Evolutionary conservation across 441 rosid species (phyloP).

Genomic region (Cnidoscolus chayamansa): DNA sequence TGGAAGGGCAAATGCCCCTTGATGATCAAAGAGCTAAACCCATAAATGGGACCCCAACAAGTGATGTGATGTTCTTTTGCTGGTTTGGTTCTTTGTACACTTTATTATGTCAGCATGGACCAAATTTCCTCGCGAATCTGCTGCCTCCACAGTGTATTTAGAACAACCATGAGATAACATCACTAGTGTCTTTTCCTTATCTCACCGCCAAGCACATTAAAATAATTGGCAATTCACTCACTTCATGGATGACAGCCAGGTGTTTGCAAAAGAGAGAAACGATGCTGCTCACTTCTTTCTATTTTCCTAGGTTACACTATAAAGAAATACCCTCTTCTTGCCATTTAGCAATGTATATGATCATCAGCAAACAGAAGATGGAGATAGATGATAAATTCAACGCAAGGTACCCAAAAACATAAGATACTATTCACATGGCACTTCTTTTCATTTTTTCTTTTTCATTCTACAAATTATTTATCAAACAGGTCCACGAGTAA

Average conservation of each 20-base stretch:
- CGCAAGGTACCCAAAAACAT: slow-evolving; percentile 11
- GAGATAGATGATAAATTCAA: slow-evolving; percentile 11
- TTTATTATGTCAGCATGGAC: slow-evolving; percentile 24
- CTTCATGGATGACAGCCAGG: slow-evolving; percentile 19
- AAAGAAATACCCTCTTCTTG: no score
- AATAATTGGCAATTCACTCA: neutral
- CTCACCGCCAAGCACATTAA: neutral
- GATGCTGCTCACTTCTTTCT: neutral
- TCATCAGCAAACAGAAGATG: neutral
- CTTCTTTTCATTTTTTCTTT: neutral
- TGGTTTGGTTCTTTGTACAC: neutral
- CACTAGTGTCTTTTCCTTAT: slow-evolving; percentile 15
- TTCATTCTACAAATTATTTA: slow-evolving; percentile 60
- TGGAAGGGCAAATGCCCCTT: no score
- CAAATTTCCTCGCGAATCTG: neutral
- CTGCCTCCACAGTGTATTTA: slow-evolving; percentile 12
- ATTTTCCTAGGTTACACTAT: neutral
- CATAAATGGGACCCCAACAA: slow-evolving; percentile 11
- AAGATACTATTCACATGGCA: slow-evolving; percentile 28
- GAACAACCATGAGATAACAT: slow-evolving; percentile 23
- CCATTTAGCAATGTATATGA: neutral
- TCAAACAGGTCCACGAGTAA: slow-evolving; percentile 37
- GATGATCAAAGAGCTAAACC: no score
- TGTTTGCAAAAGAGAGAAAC: neutral
- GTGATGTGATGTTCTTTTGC: slow-evolving; percentile 2